These are phyloP conservation scores for Lactarius akahatsu DNA, from an alignment of 768 basidiomycete species.

Conservation along the genomic window DNA sequence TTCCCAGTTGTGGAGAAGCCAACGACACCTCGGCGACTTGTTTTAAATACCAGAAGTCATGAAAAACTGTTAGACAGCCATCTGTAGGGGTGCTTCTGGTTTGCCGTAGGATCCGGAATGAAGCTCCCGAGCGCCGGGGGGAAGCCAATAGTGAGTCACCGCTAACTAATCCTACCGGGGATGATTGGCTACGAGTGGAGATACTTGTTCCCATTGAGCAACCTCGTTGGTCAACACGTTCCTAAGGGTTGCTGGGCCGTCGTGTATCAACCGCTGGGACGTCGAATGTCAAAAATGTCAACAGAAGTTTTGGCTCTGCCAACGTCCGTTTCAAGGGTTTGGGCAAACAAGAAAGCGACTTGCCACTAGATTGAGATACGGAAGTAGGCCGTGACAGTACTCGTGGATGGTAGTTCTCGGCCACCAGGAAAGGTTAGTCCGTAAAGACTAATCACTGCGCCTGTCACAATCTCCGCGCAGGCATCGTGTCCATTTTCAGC, in stretches of 20 bases:
- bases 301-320: background rate
- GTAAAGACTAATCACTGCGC: background rate
- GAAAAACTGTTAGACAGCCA: background rate
- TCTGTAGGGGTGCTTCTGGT: background rate
- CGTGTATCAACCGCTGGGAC: background rate
- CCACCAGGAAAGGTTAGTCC: background rate
- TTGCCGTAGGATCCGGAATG: background rate
- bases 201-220: background rate
- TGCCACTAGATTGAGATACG: background rate
- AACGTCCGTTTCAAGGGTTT: background rate
- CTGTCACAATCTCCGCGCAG: background rate
- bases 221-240: background rate
- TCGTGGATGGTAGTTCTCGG: background rate
- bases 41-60: background rate
- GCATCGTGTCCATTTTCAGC: background rate
- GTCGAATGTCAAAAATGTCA: background rate
- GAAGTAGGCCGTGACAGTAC: background rate
- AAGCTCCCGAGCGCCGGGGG: background rate
- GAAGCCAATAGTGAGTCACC: background rate
- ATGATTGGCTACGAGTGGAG: background rate
- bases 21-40: background rate
- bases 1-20: background rate
- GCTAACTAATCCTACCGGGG: background rate
- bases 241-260: background rate
- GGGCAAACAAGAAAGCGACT: background rate